Conservation (phyloP, 192 early-diverging fungal species). For the Podila epigama region DNA sequence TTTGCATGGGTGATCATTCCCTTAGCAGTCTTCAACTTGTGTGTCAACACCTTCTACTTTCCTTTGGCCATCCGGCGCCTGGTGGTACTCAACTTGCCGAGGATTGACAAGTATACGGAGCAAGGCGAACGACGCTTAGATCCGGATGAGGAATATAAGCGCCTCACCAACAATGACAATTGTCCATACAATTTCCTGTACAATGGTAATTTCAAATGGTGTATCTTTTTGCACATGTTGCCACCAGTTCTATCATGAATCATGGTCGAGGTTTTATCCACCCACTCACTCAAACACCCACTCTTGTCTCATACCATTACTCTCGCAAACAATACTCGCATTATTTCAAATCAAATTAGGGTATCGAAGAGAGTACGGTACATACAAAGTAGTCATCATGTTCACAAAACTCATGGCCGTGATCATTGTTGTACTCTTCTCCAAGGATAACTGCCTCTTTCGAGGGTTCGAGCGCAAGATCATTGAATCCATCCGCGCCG, state of each 20-base stretch:
- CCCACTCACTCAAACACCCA: background rate
- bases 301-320: background rate
- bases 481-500: constrained; percentile 57
- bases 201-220: constrained; percentile 48
- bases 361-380: constrained; percentile 51
- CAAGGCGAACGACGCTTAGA: constrained; percentile 35
- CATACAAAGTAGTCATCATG: constrained; percentile 64
- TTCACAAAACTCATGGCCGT: constrained; percentile 61
- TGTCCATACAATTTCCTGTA: constrained; percentile 69
- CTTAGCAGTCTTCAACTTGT: constrained; percentile 33
- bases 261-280: background rate
- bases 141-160: constrained; percentile 48
- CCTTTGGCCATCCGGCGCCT: constrained; percentile 44
- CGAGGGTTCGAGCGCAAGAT: constrained; percentile 49
- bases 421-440: constrained; percentile 51
- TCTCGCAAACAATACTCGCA: no score
- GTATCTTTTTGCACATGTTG: background rate
- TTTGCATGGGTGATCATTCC: constrained; percentile 49
- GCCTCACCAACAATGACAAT: constrained; percentile 61
- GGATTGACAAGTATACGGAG: constrained; percentile 53
- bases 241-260: background rate
- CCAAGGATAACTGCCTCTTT: constrained; percentile 72
- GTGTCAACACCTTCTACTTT: constrained; percentile 44
- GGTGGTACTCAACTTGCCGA: constrained; percentile 53
- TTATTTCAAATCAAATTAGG: no score